phyloP scores from a whole-genome alignment of 1,139 yeast species.

The Yamadazyma diddensiae region DNA sequence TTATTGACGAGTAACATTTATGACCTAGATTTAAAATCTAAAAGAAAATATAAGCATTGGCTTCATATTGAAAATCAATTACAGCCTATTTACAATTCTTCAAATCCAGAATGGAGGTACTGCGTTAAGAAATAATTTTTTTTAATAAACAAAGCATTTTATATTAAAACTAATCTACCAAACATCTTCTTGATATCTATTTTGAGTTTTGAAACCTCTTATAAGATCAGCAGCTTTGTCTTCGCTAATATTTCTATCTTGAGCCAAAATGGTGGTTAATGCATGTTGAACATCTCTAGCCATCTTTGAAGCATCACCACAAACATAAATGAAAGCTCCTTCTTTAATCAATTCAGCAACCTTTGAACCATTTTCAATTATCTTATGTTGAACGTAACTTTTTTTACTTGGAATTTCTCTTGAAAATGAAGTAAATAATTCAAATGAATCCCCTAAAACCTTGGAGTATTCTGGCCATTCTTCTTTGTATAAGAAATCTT shows the following conservation, averaged over 20 bases:
- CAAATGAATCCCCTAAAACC: slow-evolving; percentile 61
- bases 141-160: not conserved
- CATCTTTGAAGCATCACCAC: slow-evolving; percentile 97
- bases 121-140: slow-evolving; percentile 19
- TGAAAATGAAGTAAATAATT: slow-evolving; percentile 81
- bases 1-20: slow-evolving; percentile 39
- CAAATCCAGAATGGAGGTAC: slow-evolving; percentile 36
- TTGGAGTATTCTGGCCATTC: slow-evolving; percentile 81
- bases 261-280: slow-evolving; percentile 58
- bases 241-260: slow-evolving; percentile 55
- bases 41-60: slow-evolving; percentile 43
- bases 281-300: slow-evolving; percentile 92
- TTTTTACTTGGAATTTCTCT: slow-evolving; percentile 64
- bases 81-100: slow-evolving; percentile 33
- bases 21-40: slow-evolving; percentile 45
- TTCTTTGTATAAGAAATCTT: slow-evolving; percentile 78
- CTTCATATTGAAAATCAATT: slow-evolving; percentile 34
- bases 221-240: slow-evolving; percentile 75
- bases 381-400: slow-evolving; percentile 83
- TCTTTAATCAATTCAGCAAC: slow-evolving; percentile 57
- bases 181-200: slow-evolving; percentile 95
- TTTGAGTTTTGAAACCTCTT: slow-evolving; percentile 77
- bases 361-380: slow-evolving; percentile 55
- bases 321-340: slow-evolving; percentile 89
- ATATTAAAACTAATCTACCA: slow-evolving; percentile 50